Evolutionary conservation across 345 rosid species (phyloP).

Genomic region (Laguncularia racemosa): DNA sequence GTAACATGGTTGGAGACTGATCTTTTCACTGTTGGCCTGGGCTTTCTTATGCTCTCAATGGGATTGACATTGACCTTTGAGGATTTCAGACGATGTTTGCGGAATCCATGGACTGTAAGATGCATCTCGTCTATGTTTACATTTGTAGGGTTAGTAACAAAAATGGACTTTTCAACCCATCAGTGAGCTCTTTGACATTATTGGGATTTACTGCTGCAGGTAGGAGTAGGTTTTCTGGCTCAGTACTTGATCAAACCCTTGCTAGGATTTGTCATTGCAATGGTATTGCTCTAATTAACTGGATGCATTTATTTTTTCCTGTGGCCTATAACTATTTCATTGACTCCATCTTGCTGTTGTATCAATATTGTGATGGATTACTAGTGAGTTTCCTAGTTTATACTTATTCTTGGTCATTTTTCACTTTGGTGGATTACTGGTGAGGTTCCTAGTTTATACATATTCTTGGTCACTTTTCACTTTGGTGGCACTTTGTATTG

Average conservation of each 20-base stretch:
- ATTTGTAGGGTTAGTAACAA: slow-evolving; percentile 4
- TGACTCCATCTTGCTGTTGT: too few species aligned
- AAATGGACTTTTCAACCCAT: neutral
- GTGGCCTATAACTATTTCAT: too few species aligned
- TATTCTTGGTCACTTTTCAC: too few species aligned
- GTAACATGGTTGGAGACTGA: slow-evolving; percentile 95
- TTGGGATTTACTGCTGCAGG: slow-evolving; percentile 44
- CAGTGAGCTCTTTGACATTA: slow-evolving; percentile 7
- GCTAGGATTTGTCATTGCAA: slow-evolving; percentile 71
- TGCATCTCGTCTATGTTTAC: slow-evolving; percentile 4
- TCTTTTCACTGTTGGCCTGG: slow-evolving; percentile 78
- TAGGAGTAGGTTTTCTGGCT: slow-evolving; percentile 93
- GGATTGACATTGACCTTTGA: slow-evolving; percentile 89
- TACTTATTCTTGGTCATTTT: too few species aligned
- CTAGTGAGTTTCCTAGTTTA: too few species aligned
- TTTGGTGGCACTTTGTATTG: too few species aligned
- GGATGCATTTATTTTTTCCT: too few species aligned
- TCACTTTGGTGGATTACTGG: too few species aligned
- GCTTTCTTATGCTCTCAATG: slow-evolving; percentile 98
- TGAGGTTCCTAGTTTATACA: too few species aligned
- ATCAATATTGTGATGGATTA: too few species aligned
- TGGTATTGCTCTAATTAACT: slow-evolving; percentile 32
- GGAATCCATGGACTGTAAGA: slow-evolving; percentile 97
- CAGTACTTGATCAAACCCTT: slow-evolving; percentile 84
- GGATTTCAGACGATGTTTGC: slow-evolving; percentile 80